Evolutionary conservation across 2,329 filamentous ascomycete species (phyloP), one percentile per base, ranked within the genome.

Genomic region (Alternaria sp.): DNA sequence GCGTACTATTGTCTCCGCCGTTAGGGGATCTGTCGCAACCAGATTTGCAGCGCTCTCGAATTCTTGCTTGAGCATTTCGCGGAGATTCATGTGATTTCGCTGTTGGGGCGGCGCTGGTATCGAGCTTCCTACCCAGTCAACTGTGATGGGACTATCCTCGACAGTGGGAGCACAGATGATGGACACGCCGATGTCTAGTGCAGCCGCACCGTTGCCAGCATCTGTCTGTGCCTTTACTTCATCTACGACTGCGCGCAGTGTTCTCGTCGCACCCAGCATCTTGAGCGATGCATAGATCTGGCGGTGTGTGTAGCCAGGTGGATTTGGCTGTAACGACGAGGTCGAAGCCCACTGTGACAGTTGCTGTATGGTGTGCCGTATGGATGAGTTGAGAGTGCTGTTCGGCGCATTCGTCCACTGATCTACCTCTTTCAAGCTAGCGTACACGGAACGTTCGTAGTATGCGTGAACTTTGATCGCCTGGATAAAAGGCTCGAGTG

Each of bases 261-360:
- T 79, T 5, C 84, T 82, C 59, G 83, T 85, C 0, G 89, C 85
- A 0, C 90, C 90, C 1, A 91, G 79, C 32, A 91, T 81, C 57
- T 86, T 85, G 36, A 87, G 77, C 0, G 85, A 87, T 0, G 85
- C 83, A 9, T 92, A 84, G 3, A 93, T 80, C 65, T 91, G 89
- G 5, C 89, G 87, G 72, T 93, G 90, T 0, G 90, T 92, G 74
- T 94, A 94, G 11, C 85, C 84, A 0, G 90, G 84, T 7, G 86
- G 85, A 2, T 83, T 81, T 54, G 84, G 82, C 62, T 81, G 83
- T 20, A 85, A 81, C 3, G 76, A 75, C n/a, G 81, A 80, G 2
- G 82, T 79, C 50, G 82, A 77, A 54, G 87, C 87, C 92, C 92
- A 94, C 50, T 88, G 84, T 2, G 89, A 83, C 5, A 94, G 84